Percentiles rank a stretch among this genome's conserved stretches.
Conservation (phyloP, 192 early-diverging fungal genomes). For the Funneliformis geosporum region DNA sequence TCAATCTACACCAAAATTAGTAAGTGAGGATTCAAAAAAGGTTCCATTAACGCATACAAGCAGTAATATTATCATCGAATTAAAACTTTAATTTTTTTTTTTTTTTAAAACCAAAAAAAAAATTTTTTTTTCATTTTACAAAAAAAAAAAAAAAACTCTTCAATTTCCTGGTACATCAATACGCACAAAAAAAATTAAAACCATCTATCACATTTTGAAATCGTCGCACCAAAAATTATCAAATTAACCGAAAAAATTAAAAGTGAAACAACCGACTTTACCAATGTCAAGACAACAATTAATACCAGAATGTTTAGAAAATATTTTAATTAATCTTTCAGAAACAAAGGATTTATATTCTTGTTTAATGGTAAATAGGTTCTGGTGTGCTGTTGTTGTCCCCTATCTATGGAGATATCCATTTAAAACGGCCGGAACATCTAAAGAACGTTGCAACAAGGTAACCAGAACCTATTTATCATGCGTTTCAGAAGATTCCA, state of each 20-base stretch:
- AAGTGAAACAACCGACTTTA: neutral
- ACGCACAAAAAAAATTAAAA: no score
- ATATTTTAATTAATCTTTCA: neutral
- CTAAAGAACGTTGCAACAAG: neutral
- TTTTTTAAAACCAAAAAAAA: no score
- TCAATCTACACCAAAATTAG: no score
- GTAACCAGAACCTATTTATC: neutral
- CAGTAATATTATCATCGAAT: no score
- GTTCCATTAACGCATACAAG: no score
- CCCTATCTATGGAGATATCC: neutral
- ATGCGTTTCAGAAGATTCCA: neutral
- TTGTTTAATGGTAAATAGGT: neutral
- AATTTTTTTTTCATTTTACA: no score
- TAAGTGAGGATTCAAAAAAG: no score
- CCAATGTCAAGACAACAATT: neutral
- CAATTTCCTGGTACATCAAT: no score
- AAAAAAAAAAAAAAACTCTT: no score
- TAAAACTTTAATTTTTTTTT: no score
- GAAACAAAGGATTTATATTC: conserved; percentile 10
- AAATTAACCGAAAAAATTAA: neutral
- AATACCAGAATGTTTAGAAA: conserved; percentile 2
- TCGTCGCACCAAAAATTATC: neutral
- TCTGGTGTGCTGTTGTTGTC: neutral
- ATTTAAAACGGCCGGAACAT: neutral
- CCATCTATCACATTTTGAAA: neutral